Conservation (phyloP, 2,329 filamentous ascomycete species). For the Graphilbum fragrans region DNA sequence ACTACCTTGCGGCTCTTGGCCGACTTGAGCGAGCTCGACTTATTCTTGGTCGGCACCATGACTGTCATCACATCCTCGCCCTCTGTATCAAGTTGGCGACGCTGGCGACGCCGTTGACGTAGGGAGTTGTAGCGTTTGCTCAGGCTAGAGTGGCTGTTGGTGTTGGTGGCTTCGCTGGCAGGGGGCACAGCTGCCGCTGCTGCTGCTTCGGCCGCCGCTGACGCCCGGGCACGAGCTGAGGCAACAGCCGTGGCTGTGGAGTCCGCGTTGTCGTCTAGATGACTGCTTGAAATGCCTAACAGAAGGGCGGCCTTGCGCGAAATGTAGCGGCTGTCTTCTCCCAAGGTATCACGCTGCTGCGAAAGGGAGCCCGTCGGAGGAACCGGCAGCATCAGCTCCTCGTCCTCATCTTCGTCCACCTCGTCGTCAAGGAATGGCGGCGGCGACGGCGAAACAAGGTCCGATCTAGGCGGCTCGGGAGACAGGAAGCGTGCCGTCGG, state of each 20-base stretch:
- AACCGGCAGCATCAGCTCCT: constrained; percentile 1
- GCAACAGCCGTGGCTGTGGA: neutral
- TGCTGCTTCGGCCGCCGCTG: neutral
- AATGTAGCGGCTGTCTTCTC: constrained; percentile 11
- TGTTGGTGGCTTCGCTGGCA: neutral
- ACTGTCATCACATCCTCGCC: neutral
- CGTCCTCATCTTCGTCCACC: neutral
- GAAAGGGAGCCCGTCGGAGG: constrained; percentile 4
- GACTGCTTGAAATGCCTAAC: constrained; percentile 7
- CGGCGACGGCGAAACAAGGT: neutral
- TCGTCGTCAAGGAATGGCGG: neutral
- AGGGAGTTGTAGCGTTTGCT: constrained; percentile 7
- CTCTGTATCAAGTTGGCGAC: neutral
- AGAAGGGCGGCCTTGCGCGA: constrained; percentile 12
- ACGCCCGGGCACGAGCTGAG: neutral
- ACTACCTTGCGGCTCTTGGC: neutral
- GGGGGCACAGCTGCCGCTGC: neutral
- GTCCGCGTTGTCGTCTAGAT: constrained; percentile 1
- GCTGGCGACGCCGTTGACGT: constrained; percentile 2
- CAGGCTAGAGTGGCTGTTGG: neutral
- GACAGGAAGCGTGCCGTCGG: neutral
- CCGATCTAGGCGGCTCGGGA: neutral
- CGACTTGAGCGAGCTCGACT: neutral
- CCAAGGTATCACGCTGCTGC: neutral
- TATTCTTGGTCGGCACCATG: neutral